phyloP scores from a whole-genome alignment of 306 rosid species.

The Abrus pulchellus region DNA sequence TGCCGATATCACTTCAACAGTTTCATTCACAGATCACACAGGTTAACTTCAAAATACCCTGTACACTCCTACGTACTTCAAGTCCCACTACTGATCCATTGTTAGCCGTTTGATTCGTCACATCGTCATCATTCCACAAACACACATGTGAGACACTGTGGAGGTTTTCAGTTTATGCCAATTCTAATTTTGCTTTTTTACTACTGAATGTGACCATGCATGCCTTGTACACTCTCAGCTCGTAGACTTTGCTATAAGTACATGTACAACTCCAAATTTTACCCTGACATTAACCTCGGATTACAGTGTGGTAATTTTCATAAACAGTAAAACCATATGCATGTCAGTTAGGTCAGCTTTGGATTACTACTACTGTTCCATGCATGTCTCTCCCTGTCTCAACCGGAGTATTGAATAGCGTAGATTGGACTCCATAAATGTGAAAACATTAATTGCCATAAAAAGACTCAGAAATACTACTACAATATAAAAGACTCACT shows the following conservation, averaged over 20 bases:
- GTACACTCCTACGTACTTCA: background rate
- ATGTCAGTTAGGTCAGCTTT: conserved; percentile 21
- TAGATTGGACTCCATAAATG: conserved; percentile 36
- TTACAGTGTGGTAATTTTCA: conserved; percentile 51
- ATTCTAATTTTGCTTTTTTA: background rate
- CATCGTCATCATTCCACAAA: background rate
- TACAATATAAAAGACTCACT: conserved; percentile 21
- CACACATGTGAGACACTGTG: conserved; percentile 24
- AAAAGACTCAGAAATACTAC: conserved; percentile 40
- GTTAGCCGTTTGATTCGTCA: conserved; percentile 44
- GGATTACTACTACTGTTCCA: conserved; percentile 21
- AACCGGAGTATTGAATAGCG: conserved; percentile 34
- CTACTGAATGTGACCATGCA: conserved; percentile 30
- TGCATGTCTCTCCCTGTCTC: conserved; percentile 39
- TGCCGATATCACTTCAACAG: conserved; percentile 32
- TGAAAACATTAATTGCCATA: conserved; percentile 44
- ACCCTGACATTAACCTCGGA: conserved; percentile 53
- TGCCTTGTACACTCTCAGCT: background rate
- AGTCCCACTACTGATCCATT: background rate
- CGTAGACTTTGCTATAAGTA: conserved; percentile 25
- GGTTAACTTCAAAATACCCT: background rate
- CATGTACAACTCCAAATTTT: conserved; percentile 29
- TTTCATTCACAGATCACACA: conserved; percentile 17
- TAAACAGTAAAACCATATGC: conserved; percentile 34
- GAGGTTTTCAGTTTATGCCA: background rate